phyloP scores from a whole-genome alignment of 495 filamentous ascomycete species.

The Neurospora sp. region DNA sequence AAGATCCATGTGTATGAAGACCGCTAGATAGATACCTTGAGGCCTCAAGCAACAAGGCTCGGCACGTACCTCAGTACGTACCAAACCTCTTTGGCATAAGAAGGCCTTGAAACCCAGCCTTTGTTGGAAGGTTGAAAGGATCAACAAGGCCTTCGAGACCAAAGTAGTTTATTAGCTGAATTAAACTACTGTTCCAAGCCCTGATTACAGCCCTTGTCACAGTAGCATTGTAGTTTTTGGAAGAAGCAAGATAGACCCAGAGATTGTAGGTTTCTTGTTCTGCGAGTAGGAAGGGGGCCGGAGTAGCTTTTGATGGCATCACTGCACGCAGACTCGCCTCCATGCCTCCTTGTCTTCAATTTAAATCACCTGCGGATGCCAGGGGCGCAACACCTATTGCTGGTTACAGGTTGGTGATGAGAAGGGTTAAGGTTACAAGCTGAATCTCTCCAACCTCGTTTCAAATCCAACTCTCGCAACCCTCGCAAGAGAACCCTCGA shows the following conservation, averaged over 20 bases:
- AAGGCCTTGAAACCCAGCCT: no score
- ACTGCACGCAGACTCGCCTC: background rate
- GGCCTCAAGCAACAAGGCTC: no score
- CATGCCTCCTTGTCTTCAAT: background rate
- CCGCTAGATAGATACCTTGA: no score
- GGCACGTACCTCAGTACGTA: no score
- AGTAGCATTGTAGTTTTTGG: background rate
- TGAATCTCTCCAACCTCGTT: background rate
- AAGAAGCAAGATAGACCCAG: background rate
- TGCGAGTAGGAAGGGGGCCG: background rate
- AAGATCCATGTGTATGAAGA: no score
- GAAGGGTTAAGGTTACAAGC: background rate
- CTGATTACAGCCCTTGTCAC: no score
- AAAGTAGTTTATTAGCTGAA: no score
- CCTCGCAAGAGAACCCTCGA: background rate
- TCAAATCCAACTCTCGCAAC: background rate
- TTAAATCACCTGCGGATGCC: background rate
- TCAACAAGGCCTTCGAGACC: no score
- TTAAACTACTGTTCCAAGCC: no score
- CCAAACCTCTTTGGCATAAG: no score
- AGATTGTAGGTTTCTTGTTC: background rate
- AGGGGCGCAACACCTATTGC: background rate
- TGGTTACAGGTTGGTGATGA: background rate
- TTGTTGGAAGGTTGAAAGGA: no score
- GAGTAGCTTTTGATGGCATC: background rate